These are phyloP conservation scores for Teratosphaeriaceae sp. DNA, from an alignment of 2,329 filamentous ascomycete species.

Conservation along the genomic window DNA sequence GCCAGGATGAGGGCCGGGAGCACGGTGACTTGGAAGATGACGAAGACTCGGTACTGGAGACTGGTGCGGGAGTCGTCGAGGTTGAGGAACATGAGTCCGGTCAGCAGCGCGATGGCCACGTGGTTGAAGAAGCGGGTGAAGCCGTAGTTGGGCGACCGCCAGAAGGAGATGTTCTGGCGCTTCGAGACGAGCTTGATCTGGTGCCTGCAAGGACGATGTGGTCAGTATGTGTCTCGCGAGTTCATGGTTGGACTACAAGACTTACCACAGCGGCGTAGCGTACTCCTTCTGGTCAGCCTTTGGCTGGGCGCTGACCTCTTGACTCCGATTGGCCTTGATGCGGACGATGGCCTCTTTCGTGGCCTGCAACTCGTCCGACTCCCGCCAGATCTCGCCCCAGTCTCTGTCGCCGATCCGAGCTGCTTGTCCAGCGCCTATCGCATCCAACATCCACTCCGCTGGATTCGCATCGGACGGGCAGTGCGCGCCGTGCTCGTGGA, in stretches of 20 bases:
- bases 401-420: slow-evolving; percentile 67
- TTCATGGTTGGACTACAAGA: not conserved
- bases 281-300: slow-evolving; percentile 62
- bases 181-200: slow-evolving; percentile 70
- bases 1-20: slow-evolving; percentile 76
- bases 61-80: slow-evolving; percentile 69
- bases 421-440: slow-evolving; percentile 67
- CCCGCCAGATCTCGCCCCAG: slow-evolving; percentile 74
- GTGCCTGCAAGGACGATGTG: slow-evolving; percentile 36
- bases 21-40: slow-evolving; percentile 82
- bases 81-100: slow-evolving; percentile 71
- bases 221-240: not conserved
- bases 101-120: slow-evolving; percentile 68
- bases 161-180: slow-evolving; percentile 72
- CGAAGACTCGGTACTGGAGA: slow-evolving; percentile 79
- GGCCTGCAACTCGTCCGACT: slow-evolving; percentile 63
- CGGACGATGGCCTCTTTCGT: slow-evolving; percentile 60
- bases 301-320: slow-evolving; percentile 38
- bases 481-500: slow-evolving; percentile 30
- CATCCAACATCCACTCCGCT: slow-evolving; percentile 79
- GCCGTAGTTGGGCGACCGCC: slow-evolving; percentile 81
- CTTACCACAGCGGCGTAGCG: slow-evolving; percentile 61
- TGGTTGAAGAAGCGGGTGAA: slow-evolving; percentile 86
- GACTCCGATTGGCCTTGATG: slow-evolving; percentile 57
- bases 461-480: slow-evolving; percentile 53